phyloP scores from a whole-genome alignment of 306 rosid genomes.

The Prunus campanulata region DNA sequence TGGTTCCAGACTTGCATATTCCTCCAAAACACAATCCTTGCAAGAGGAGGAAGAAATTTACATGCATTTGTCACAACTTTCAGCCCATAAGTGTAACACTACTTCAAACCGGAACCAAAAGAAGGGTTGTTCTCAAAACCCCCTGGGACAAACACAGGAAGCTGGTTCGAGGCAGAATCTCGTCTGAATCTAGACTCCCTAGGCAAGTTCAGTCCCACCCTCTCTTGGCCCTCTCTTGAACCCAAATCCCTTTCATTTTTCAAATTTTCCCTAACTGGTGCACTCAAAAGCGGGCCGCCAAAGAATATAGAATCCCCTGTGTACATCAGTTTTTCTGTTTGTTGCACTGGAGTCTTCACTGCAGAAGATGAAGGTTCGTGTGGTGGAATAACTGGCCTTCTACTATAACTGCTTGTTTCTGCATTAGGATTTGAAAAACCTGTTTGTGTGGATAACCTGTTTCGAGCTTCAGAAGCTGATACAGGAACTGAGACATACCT shows the following conservation, averaged over 20 bases:
- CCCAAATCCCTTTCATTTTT: conserved; percentile 53
- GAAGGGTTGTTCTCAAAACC: conserved; percentile 53
- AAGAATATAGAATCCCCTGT: conserved; percentile 93
- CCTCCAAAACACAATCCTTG: conserved; percentile 6
- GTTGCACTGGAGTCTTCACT: conserved; percentile 49
- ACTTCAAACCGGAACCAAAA: conserved; percentile 54
- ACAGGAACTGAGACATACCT: conserved; percentile 87
- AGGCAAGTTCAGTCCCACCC: conserved; percentile 44
- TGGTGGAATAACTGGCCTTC: conserved; percentile 46
- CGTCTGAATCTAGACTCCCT: conserved; percentile 77
- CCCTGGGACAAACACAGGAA: conserved; percentile 89
- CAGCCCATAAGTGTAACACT: conserved; percentile 28
- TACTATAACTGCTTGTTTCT: conserved; percentile 49
- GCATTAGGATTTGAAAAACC: conserved; percentile 50
- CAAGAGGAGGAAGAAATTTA: neutral
- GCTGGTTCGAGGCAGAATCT: conserved; percentile 80
- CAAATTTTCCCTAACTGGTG: conserved; percentile 57
- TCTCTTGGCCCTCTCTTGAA: conserved; percentile 55
- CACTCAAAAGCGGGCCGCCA: conserved; percentile 83
- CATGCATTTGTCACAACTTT: conserved; percentile 31
- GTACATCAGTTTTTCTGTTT: conserved; percentile 71
- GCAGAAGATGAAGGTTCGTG: conserved; percentile 58
- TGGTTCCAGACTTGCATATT: conserved; percentile 4
- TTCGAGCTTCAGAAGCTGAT: conserved; percentile 73
- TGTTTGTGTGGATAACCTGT: conserved; percentile 45